These are phyloP conservation scores for Actinomortierella wolfii DNA, from an alignment of 371 early-diverging fungal genomes.

Conservation along the genomic window DNA sequence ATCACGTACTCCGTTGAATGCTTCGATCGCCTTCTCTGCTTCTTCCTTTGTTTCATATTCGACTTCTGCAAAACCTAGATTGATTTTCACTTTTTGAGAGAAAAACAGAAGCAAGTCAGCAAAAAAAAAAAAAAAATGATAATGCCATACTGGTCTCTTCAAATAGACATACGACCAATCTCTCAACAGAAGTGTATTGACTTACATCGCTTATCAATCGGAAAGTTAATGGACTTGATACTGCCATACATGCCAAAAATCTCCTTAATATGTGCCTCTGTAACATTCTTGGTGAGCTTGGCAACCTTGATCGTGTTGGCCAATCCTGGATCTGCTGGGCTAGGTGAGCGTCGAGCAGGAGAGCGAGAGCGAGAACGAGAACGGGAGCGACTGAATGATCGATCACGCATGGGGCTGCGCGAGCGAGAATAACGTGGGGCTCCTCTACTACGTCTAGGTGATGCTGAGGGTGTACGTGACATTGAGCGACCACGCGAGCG, in stretches of 20 bases:
- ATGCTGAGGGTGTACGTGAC: too few species aligned
- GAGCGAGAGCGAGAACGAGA: slow-evolving; percentile 22
- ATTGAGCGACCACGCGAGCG: slow-evolving; percentile 19
- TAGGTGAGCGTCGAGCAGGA: not conserved
- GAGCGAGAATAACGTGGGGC: slow-evolving; percentile 8
- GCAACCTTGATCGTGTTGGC: slow-evolving; percentile 32
- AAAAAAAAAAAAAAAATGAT: slow-evolving; percentile 1
- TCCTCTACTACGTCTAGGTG: too few species aligned
- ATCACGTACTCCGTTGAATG: slow-evolving; percentile 56
- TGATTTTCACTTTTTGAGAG: slow-evolving; percentile 48
- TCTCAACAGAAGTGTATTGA: not conserved
- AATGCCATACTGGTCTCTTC: not conserved
- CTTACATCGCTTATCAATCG: slow-evolving; percentile 58
- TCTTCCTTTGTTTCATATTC: slow-evolving; percentile 61
- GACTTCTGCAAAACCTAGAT: slow-evolving; percentile 59
- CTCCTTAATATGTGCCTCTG: slow-evolving; percentile 66
- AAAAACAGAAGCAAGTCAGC: not conserved
- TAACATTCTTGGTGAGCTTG: slow-evolving; percentile 52
- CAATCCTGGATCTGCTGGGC: slow-evolving; percentile 1
- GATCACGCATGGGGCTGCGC: slow-evolving; percentile 20
- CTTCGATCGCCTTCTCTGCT: slow-evolving; percentile 56
- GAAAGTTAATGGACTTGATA: slow-evolving; percentile 71
- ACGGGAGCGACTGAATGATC: slow-evolving; percentile 23
- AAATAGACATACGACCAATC: not conserved
- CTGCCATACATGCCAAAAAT: slow-evolving; percentile 75